Conservation (phyloP, 2,329 filamentous ascomycete genomes). For the Talaromyces sp. region DNA sequence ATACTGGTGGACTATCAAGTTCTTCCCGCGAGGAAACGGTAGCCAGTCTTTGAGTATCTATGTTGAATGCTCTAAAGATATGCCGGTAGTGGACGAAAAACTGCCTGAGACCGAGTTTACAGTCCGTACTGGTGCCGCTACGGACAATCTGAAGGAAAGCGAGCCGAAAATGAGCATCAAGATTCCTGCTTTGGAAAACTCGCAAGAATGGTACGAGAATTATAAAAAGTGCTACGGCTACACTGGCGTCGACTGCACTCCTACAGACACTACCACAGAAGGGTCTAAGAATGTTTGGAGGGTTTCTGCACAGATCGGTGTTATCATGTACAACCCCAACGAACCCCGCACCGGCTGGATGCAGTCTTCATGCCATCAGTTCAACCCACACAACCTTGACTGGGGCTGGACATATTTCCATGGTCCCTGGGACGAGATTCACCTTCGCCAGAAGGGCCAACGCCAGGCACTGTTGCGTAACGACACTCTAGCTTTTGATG, state of each 20-base stretch:
- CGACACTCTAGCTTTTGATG: conserved; percentile 61
- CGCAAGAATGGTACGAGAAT: conserved; percentile 30
- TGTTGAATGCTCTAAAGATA: conserved; percentile 57
- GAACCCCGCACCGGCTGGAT: conserved; percentile 59
- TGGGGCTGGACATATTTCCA: conserved; percentile 64
- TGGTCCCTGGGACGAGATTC: conserved; percentile 57
- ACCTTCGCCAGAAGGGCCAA: conserved; percentile 55
- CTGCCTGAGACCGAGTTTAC: conserved; percentile 41
- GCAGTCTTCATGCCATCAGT: conserved; percentile 58
- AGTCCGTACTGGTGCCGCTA: conserved; percentile 38
- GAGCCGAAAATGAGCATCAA: conserved; percentile 33
- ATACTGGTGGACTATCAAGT: conserved; percentile 64
- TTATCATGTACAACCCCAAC: conserved; percentile 61
- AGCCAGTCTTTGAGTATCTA: conserved; percentile 59
- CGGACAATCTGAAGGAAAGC: conserved; percentile 32
- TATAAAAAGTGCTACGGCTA: conserved; percentile 29
- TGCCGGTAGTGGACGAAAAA: conserved; percentile 37
- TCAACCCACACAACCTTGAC: conserved; percentile 56
- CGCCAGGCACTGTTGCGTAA: conserved; percentile 58
- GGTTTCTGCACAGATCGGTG: conserved; percentile 58
- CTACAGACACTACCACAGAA: conserved; percentile 9
- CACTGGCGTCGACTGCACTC: conserved; percentile 16
- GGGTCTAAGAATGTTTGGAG: conserved; percentile 36
- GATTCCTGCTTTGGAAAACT: conserved; percentile 28
- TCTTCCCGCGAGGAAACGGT: conserved; percentile 61